Evolutionary conservation across 345 rosid species (phyloP).

Genomic region (Lepidium sativum): DNA sequence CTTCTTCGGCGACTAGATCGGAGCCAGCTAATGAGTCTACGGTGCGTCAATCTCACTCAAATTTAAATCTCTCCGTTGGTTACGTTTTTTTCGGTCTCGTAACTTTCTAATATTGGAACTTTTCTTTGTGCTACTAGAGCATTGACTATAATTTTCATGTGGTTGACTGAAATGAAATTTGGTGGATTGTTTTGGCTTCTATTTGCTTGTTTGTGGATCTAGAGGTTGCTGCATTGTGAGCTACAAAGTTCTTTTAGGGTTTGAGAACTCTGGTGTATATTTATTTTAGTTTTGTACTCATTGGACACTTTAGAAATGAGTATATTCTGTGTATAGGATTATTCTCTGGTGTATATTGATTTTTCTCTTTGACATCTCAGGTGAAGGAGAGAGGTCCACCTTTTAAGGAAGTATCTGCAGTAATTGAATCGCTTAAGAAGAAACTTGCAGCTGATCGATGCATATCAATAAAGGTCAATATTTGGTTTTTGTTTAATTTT

Average conservation of each 20-base stretch:
- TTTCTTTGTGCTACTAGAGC: background rate
- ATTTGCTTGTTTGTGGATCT: background rate
- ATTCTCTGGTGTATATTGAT: too few species aligned
- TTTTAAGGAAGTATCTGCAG: slow-evolving; percentile 40
- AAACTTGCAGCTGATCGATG: slow-evolving; percentile 58
- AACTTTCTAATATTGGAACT: background rate
- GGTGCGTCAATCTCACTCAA: slow-evolving; percentile 25
- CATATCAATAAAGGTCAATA: slow-evolving; percentile 50
- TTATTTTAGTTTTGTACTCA: background rate
- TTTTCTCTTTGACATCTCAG: background rate
- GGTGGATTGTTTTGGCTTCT: background rate
- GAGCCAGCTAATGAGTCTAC: slow-evolving; percentile 33
- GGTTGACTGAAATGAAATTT: background rate
- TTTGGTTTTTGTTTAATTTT: background rate
- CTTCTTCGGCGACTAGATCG: slow-evolving; percentile 60
- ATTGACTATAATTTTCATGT: background rate
- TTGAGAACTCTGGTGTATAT: background rate
- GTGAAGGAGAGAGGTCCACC: slow-evolving; percentile 22
- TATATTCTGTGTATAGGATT: background rate
- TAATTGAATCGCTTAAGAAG: slow-evolving; percentile 59
- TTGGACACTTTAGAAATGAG: background rate
- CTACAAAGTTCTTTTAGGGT: background rate
- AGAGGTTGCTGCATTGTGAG: slow-evolving; percentile 18
- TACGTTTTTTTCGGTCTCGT: background rate
- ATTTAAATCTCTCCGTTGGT: background rate